phyloP scores from a whole-genome alignment of 176 grass and related monocot genomes.

The Alopecurus myosuroides region DNA sequence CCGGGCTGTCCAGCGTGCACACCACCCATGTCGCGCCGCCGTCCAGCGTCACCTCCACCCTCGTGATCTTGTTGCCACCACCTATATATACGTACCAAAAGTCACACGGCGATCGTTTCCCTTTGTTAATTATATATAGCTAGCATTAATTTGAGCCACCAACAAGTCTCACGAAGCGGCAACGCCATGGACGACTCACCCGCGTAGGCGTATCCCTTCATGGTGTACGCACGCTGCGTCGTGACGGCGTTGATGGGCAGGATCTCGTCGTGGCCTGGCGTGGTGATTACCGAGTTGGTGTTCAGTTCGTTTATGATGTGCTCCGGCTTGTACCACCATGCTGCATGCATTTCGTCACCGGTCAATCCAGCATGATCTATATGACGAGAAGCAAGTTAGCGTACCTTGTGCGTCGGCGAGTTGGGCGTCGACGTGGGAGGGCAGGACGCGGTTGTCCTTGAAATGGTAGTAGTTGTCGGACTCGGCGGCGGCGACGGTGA shows the following conservation, averaged over 20 bases:
- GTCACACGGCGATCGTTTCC: too few species aligned
- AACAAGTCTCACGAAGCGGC: too few species aligned
- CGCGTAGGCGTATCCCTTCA: conserved; percentile 93
- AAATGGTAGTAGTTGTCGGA: conserved; percentile 89
- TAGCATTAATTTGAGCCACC: too few species aligned
- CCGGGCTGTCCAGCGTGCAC: conserved; percentile 58
- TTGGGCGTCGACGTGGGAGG: conserved; percentile 81
- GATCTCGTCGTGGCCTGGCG: conserved; percentile 92
- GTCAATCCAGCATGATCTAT: too few species aligned
- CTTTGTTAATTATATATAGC: too few species aligned
- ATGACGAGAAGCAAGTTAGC: too few species aligned
- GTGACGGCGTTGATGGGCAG: conserved; percentile 83
- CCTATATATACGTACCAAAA: too few species aligned
- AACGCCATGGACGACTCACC: conserved; percentile 59
- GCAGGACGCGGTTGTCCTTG: conserved; percentile 90
- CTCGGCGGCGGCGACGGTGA: conserved; percentile 69
- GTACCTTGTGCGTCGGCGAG: conserved; percentile 90
- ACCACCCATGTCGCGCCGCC: conserved; percentile 85
- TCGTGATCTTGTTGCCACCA: conserved; percentile 77
- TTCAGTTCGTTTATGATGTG: conserved; percentile 96
- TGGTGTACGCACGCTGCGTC: conserved; percentile 73
- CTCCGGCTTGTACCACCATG: conserved; percentile 99
- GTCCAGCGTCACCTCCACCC: conserved; percentile 88
- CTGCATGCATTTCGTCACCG: conserved; percentile 26
- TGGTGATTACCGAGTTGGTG: conserved; percentile 92